Conservation (phyloP, 75 land plant species). For the Pinus albicaulis region DNA sequence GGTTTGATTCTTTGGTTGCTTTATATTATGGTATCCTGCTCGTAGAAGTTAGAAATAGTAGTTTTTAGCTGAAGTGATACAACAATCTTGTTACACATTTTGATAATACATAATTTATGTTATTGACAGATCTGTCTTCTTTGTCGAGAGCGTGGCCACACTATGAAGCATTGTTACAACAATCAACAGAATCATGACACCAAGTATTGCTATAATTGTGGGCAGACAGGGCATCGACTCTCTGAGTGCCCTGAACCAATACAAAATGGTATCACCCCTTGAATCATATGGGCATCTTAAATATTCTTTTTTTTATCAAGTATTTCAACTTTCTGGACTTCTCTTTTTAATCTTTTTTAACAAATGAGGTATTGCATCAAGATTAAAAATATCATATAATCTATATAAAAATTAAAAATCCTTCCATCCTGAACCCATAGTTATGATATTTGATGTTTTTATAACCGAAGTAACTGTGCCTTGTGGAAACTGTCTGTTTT, state of each 20-base stretch:
- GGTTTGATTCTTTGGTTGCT: neutral
- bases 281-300: neutral
- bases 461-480: neutral
- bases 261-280: constrained; percentile 63
- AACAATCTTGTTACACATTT: neutral
- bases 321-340: constrained; percentile 1
- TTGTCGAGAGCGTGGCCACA: constrained; percentile 84
- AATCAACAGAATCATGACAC: constrained; percentile 31
- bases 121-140: constrained; percentile 72
- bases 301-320: neutral
- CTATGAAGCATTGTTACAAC: constrained; percentile 79
- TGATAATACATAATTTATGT: constrained; percentile 3
- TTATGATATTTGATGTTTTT: neutral
- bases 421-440: neutral
- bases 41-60: neutral
- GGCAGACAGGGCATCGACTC: constrained; percentile 77
- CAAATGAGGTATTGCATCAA: neutral
- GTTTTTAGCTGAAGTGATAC: no score
- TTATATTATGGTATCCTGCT: neutral
- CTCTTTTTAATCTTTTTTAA: neutral
- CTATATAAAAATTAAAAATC: neutral
- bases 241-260: constrained; percentile 72
- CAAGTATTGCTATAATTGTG: constrained; percentile 91
- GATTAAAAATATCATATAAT: neutral
- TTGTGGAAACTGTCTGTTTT: neutral